Evolutionary conservation across 1,284 basidiomycete genomes (phyloP), one percentile per base, ranked within the genome.

Genomic region (Marasmius oreades): DNA sequence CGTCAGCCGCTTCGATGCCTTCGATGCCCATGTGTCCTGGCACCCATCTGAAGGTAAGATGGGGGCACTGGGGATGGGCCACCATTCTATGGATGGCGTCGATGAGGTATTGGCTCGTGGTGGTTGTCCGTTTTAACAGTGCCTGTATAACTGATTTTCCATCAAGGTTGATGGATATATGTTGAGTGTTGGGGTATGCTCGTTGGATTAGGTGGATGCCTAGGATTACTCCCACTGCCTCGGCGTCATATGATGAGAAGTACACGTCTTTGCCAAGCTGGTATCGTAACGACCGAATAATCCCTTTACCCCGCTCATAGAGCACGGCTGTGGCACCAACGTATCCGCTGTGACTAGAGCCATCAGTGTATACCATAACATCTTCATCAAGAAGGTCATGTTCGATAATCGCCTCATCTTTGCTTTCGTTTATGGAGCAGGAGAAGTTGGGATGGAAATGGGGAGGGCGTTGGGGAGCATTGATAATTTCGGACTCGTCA

Each of bases 1-100:
- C 24, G 58, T 72, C 69, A 4, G 61, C 67, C 34, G 5, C 24
- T 47, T 70, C 64, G 36, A 70, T 70, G 0, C 69, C 63, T 20
- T 50, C 23, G 2, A 67, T 57, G 1, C 56, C 62, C 6, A 47
- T 51, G 57, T 69, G 67, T 3, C 61, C 67, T 37, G 67, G 59
- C 3, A 67, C 62, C 68, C 67, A 70, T 6, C 43, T 20, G 4
- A 68, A 22, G 0, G 18, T 52, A 14, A 14, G 7, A 26, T 57
- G n/a, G 12, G n/a, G 22, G 12, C 23, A 34, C 33, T 2, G 16
- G 4, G 12, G 22, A 2, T 20, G 10, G 2, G 48, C 16, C 1
- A 53, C 12, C 45, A 28, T 52, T 37, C 34, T 62, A 53, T 5
- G 42, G 7, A 33, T 63, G 48, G 1, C 62, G 3, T 12, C 69